Base-by-base conservation (phyloP, 2,329 filamentous ascomycete genomes). In the Beauveria sp. region DNA sequence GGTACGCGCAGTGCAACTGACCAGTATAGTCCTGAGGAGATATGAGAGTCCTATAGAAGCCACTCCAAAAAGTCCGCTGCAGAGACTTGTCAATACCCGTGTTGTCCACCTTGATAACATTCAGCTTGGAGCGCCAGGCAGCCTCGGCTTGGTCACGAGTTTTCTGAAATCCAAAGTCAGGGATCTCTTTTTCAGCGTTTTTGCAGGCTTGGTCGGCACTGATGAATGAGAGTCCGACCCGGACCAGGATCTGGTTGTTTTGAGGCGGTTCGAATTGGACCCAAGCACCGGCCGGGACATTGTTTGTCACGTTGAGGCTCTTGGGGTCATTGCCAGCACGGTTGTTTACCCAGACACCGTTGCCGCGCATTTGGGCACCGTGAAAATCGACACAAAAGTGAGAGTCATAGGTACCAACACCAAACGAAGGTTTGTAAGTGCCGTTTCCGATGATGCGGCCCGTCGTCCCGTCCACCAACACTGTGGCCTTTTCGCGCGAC, bases 171-270 rank as follows among this genome's bases (percentile, higher is more conserved):
- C 86, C 81, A 61, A 84, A 89, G 7, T 83, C 75, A 0, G 87
- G 82, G 9, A 91, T 86, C 69, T 93, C 89, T 0, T 69, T 75
- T 72, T 91, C 86, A 0, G 86, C 88, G 69, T 88, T 90, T 18
- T 74, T 69, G 67, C 90, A 93, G 8, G 89, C 90, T 71, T 87
- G 81, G 1, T 84, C 78, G 1, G 80, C 76, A 63, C 82, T 87
- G 38, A 91, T 84, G 68, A 91, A 91, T 42, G 87, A 91, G 8
- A 91, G 71, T 0, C 88, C 89, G 18, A 91, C 88, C 16, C 90
- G 80, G 22, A 81, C 86, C 26, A 85, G 67, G 30, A 92, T 80
- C 24, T 79, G 77, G 22, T 79, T 77, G 26, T 62, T 62, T 10
- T 61, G 49, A 12, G 69, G 67, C 2, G 58, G 53, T 20, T 84